Conservation (phyloP, 768 basidiomycete species). For the Tephrocybe sp. region DNA sequence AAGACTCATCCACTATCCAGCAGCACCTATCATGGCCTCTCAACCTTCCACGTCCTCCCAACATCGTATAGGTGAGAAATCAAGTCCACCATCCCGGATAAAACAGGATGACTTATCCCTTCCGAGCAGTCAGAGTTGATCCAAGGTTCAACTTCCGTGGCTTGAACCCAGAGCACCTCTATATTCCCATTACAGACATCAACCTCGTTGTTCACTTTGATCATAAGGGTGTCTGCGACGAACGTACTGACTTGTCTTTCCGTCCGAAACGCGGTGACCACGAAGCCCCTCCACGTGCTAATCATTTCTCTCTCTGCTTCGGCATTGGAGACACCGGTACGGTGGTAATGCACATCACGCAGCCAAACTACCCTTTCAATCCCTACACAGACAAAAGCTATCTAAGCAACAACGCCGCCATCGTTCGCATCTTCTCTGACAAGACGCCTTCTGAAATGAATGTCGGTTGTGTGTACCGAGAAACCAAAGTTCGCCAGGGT, state of each 20-base stretch:
- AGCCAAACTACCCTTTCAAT: slow-evolving; percentile 8
- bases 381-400: neutral
- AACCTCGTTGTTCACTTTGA: slow-evolving; percentile 17
- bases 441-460: slow-evolving; percentile 8
- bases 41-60: neutral
- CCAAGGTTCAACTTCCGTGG: slow-evolving; percentile 3
- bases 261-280: slow-evolving; percentile 10
- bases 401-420: neutral
- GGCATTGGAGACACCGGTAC: slow-evolving; percentile 7
- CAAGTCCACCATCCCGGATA: too few species aligned
- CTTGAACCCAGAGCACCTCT: neutral
- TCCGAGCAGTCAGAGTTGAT: neutral
- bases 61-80: neutral
- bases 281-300: slow-evolving; percentile 13
- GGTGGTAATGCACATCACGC: slow-evolving; percentile 15
- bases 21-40: neutral
- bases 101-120: too few species aligned
- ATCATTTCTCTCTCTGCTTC: slow-evolving; percentile 22
- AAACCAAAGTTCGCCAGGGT: slow-evolving; percentile 6
- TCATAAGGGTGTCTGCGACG: slow-evolving; percentile 21
- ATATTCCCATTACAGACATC: slow-evolving; percentile 15
- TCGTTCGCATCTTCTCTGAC: slow-evolving; percentile 12
- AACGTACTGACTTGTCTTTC: slow-evolving; percentile 15
- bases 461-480: slow-evolving; percentile 16
- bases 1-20: neutral